Evolutionary conservation across 495 filamentous ascomycete genomes (phyloP).

Genomic region (Polyplosphaeria fusca): DNA sequence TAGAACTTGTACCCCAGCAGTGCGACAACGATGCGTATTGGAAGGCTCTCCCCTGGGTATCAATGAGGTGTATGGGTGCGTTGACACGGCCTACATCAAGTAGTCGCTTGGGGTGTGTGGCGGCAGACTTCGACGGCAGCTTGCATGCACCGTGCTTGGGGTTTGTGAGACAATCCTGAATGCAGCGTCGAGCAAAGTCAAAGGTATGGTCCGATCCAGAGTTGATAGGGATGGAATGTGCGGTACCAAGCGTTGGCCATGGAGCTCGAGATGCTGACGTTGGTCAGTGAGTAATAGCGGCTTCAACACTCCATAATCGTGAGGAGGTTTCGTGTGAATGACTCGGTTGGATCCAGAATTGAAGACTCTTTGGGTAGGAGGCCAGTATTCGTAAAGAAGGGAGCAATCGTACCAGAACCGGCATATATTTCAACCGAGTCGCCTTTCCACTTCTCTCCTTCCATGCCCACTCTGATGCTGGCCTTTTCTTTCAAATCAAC

Average conservation of each 20-base stretch:
- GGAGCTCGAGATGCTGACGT: conserved; percentile 18
- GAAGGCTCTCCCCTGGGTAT: conserved; percentile 16
- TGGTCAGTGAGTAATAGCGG: background rate
- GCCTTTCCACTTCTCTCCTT: conserved; percentile 12
- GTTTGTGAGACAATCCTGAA: conserved; percentile 26
- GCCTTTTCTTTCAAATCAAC: conserved; percentile 22
- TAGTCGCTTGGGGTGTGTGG: conserved; percentile 10
- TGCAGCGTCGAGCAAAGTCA: conserved; percentile 26
- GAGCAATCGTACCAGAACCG: conserved; percentile 8
- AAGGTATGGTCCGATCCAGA: conserved; percentile 28
- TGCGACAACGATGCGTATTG: conserved; percentile 23
- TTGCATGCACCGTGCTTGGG: conserved; percentile 24
- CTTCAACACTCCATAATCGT: too few relatives aligned
- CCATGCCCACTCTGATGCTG: conserved; percentile 16
- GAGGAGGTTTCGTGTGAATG: too few relatives aligned
- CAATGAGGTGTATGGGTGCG: conserved; percentile 20
- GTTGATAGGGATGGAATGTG: conserved; percentile 22
- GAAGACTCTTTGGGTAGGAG: too few relatives aligned
- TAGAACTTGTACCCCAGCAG: conserved; percentile 22
- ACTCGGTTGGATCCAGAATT: too few relatives aligned
- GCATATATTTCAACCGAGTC: conserved; percentile 22
- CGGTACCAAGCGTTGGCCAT: conserved; percentile 26
- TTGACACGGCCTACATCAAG: conserved; percentile 27
- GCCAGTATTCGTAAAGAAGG: background rate
- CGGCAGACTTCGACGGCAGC: background rate